Percentiles rank a stretch among this genome's conserved stretches.
Evolutionary conservation across 768 basidiomycete genomes (phyloP).

Genomic region (Cystobasidiopsis lactophilus): DNA sequence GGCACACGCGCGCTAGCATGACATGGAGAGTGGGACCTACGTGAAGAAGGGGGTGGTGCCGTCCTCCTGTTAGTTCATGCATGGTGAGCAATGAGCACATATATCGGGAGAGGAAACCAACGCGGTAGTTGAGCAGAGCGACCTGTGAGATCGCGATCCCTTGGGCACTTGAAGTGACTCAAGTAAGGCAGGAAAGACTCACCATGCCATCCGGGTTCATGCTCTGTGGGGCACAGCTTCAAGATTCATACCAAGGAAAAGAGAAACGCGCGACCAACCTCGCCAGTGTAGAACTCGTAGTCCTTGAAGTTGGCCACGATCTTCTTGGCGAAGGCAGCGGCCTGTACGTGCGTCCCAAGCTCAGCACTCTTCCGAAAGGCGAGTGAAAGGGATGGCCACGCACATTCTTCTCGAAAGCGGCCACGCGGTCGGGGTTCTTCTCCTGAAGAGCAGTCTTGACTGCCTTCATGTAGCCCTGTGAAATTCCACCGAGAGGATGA

Average conservation of each 20-base stretch:
- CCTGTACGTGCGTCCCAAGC: too few relatives aligned
- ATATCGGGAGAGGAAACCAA: constrained; percentile 24
- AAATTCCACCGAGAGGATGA: too few relatives aligned
- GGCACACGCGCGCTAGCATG: constrained; percentile 13
- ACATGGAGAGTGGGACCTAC: too few relatives aligned
- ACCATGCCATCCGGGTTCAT: constrained; percentile 86
- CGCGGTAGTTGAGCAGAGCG: constrained; percentile 77
- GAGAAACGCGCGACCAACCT: constrained; percentile 30
- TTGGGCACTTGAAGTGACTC: too few relatives aligned
- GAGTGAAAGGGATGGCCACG: constrained; percentile 30
- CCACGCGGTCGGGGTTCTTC: constrained; percentile 38
- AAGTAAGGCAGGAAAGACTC: too few relatives aligned
- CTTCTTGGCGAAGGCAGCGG: constrained; percentile 4
- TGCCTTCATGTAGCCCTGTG: constrained; percentile 81
- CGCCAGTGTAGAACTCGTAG: constrained; percentile 50
- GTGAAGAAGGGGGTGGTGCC: too few relatives aligned
- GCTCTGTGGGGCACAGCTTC: not conserved
- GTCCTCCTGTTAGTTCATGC: not conserved
- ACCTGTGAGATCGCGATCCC: too few relatives aligned
- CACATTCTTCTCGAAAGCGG: constrained; percentile 63
- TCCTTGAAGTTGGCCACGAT: constrained; percentile 74
- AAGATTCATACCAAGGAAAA: not conserved
- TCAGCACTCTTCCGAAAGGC: too few relatives aligned
- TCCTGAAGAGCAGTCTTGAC: constrained; percentile 45
- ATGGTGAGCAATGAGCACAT: constrained; percentile 1